These are phyloP conservation scores for Blepharisma japonicum DNA, from an alignment of 73 alveolate species.

Conservation along the genomic window DNA sequence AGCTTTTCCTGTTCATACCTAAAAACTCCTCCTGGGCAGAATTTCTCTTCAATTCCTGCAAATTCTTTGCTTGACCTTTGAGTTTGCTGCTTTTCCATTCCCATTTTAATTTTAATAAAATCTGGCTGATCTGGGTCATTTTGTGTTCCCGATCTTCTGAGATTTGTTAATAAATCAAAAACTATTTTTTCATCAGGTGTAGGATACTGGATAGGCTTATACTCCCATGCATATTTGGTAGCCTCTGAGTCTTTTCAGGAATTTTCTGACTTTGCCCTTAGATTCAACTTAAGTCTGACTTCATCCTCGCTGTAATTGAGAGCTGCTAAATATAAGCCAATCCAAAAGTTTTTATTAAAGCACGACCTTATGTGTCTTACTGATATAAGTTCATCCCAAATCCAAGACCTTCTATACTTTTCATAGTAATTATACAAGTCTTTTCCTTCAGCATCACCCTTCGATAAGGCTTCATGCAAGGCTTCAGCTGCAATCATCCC, in stretches of 20 bases:
- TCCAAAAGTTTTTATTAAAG: not conserved
- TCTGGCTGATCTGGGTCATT: not conserved
- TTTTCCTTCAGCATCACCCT: constrained; percentile 47
- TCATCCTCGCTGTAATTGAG: not conserved
- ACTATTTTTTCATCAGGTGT: not conserved
- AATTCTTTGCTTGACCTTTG: not conserved
- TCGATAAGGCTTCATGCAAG: constrained; percentile 37
- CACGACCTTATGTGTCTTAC: constrained; percentile 33
- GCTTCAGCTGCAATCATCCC: constrained; percentile 92
- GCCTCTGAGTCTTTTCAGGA: not conserved
- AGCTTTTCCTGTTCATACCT: not conserved
- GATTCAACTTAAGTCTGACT: not conserved
- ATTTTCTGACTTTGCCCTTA: constrained; percentile 14
- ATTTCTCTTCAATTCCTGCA: constrained; percentile 25
- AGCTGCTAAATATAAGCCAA: not conserved
- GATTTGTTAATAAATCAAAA: not conserved
- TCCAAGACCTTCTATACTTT: constrained; percentile 50
- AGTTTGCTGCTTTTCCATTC: not conserved
- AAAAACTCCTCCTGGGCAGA: constrained; percentile 36
- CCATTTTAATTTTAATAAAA: not conserved
- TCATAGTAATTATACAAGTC: constrained; percentile 58
- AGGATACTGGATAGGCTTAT: not conserved
- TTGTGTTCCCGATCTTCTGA: not conserved
- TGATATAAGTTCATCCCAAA: constrained; percentile 42
- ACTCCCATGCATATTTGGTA: not conserved